Conservation (phyloP, 2,329 filamentous ascomycete genomes). For the Xylaria hypoxylon region DNA sequence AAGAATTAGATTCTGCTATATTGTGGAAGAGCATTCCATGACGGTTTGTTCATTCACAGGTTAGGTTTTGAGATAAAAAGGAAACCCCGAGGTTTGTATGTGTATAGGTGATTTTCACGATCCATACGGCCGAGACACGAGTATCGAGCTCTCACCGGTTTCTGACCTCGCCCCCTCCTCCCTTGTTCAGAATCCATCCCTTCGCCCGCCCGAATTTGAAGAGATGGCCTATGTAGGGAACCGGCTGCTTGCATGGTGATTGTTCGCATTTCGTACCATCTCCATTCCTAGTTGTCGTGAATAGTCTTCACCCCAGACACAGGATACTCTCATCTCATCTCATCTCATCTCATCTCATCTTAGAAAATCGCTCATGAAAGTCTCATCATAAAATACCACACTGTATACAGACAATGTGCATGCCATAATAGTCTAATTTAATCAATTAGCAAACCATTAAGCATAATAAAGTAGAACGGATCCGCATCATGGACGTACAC, state of each 20-base stretch:
- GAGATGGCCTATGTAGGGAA: not conserved
- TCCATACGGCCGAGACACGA: not conserved
- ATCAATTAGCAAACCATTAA: not conserved
- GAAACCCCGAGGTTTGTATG: not conserved
- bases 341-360: no score
- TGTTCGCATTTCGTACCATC: not conserved
- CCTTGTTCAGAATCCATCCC: not conserved
- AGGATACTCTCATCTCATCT: not conserved
- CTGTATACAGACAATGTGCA: no score
- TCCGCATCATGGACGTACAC: not conserved
- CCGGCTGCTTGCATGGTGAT: not conserved
- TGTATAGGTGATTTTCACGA: constrained; percentile 2
- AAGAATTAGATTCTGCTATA: no score
- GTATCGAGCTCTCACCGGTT: not conserved
- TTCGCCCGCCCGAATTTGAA: not conserved
- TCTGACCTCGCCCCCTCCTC: not conserved
- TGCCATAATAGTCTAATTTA: not conserved
- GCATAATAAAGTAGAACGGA: not conserved
- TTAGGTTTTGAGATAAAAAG: not conserved
- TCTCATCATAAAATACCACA: not conserved
- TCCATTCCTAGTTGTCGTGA: no score
- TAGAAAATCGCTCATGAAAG: not conserved
- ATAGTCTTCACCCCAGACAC: not conserved
- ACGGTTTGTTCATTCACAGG: not conserved
- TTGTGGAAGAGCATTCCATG: not conserved